A percentile compares a stretch with the other conserved stretches of the same genome.
Conservation (phyloP, 1,284 basidiomycete species). For the Rhodotorula sp. region DNA sequence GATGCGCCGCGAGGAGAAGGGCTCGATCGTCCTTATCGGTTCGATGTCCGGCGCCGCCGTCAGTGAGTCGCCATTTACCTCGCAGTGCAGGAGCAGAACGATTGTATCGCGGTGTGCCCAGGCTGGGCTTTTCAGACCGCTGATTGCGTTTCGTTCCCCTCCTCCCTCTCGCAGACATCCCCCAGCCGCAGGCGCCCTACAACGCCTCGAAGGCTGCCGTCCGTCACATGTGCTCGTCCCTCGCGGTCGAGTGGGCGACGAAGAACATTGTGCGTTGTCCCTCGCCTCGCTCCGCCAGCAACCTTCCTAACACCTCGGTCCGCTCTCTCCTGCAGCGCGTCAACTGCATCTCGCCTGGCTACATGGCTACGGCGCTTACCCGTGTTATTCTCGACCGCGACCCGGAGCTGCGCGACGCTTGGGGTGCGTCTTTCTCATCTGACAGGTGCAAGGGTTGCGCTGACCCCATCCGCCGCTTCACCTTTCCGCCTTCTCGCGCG, state of each 20-base stretch:
- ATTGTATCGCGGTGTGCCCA: not conserved
- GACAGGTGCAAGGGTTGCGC: not conserved
- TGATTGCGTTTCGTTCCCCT: not conserved
- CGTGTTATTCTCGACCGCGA: constrained; percentile 43
- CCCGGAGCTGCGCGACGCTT: constrained; percentile 20
- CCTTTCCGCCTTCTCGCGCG: constrained; percentile 64
- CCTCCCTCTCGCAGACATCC: not conserved
- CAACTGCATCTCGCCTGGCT: constrained; percentile 30
- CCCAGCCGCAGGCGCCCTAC: constrained; percentile 75
- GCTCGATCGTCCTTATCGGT: constrained; percentile 73
- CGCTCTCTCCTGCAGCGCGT: not conserved
- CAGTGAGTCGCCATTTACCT: constrained; percentile 34
- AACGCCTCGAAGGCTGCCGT: constrained; percentile 77
- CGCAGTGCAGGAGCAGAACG: too few relatives aligned
- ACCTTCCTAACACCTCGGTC: not conserved
- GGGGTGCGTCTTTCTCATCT: not conserved
- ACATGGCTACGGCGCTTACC: constrained; percentile 47
- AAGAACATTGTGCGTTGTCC: constrained; percentile 48
- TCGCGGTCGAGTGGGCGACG: constrained; percentile 88
- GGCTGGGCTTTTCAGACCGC: not conserved
- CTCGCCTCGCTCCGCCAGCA: not conserved
- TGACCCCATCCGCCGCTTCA: not conserved
- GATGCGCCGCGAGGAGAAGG: constrained; percentile 53
- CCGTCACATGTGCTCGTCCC: constrained; percentile 79
- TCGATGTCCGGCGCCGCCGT: constrained; percentile 84